Evolutionary conservation across 208 protist genomes (phyloP).

Genomic region (Angomonas ambiguus): DNA sequence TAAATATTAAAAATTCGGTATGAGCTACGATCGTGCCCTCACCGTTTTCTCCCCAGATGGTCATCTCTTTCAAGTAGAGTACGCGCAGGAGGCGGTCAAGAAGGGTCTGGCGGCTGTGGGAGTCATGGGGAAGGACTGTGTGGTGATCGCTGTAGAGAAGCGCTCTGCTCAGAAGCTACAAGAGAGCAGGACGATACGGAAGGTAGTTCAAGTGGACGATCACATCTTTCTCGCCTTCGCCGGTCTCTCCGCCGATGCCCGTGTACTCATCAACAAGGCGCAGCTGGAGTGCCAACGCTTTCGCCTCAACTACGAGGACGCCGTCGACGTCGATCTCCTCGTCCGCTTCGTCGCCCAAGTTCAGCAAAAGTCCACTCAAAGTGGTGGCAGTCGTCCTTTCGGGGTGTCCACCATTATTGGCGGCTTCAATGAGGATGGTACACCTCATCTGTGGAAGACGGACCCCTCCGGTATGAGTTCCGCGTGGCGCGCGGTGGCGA

Average conservation of each 20-base stretch:
- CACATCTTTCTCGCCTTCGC: constrained; percentile 98
- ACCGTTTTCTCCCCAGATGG: constrained; percentile 99
- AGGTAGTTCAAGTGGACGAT: constrained; percentile 98
- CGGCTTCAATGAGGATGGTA: constrained; percentile 97
- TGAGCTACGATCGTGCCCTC: constrained; percentile 99
- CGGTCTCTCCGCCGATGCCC: constrained; percentile 98
- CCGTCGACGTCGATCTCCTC: constrained; percentile 97
- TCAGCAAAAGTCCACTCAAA: constrained; percentile 98
- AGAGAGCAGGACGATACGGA: constrained; percentile 98
- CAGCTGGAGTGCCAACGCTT: constrained; percentile 99
- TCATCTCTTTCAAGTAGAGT: constrained; percentile 99
- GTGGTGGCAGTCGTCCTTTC: constrained; percentile 98
- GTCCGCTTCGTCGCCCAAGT: constrained; percentile 96
- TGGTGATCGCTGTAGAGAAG: constrained; percentile 99
- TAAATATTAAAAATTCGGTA: constrained; percentile 19
- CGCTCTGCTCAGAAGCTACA: constrained; percentile 98
- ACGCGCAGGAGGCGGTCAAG: constrained; percentile 99
- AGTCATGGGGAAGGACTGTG: constrained; percentile 81
- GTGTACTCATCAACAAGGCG: constrained; percentile 98
- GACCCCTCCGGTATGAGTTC: constrained; percentile 85
- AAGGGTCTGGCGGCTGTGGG: constrained; percentile 93
- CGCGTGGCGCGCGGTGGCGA: constrained; percentile 73
- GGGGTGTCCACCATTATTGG: constrained; percentile 99
- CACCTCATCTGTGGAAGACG: constrained; percentile 90
- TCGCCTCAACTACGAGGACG: constrained; percentile 98